Base-by-base conservation (phyloP, 176 grass and related monocot species). In the Guadua angustifolia region DNA sequence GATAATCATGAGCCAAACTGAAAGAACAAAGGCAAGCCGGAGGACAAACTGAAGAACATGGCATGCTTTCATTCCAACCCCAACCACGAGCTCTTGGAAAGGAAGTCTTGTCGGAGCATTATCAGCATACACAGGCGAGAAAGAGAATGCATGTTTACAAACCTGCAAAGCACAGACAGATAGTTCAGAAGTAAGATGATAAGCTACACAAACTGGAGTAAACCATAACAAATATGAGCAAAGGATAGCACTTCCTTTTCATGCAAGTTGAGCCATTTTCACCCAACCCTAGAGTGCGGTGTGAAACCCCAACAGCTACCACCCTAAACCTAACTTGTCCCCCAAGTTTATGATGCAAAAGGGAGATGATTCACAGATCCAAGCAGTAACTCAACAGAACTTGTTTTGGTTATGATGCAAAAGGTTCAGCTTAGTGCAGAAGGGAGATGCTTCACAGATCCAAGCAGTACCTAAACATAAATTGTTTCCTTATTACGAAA, bases 1-100 rank as follows among this genome's bases (percentile, higher is more conserved):
- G 91, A 99, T 99, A 84, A 96, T 94, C 77, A 99, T 89, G 40
- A 99, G 97, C 97, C 97, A 99, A 77, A 99, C 93, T 45, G 97
- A 96, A 66, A 96, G 89, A 73, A 99, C 97, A 87, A 99, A 99
- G 26, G 93, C 91, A 56, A 99, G 97, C 21, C 97, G 91, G 42
- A 99, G 84, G 32, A 99, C 90, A 47, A 99, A 99, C 73, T 99
- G 93, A 59, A 99, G 79, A 33, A 99, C 89, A 62, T 94, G 93
- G 68, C 88, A 99, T 67, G 97, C 79, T 88, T 99, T 99, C 97
- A 94, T 94, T 66, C 89, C 91, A 75, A 96, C 91, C 3, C 97
- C 97, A 85, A 99, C 87, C n/a, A 99, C 78, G 26, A 99, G 94
- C 66, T 99, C 97, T 87, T 99, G 93, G 76, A 99, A 96, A 53